phyloP scores from a whole-genome alignment of 2,329 filamentous ascomycete species.

The Pseudogymnoascus sp. region DNA sequence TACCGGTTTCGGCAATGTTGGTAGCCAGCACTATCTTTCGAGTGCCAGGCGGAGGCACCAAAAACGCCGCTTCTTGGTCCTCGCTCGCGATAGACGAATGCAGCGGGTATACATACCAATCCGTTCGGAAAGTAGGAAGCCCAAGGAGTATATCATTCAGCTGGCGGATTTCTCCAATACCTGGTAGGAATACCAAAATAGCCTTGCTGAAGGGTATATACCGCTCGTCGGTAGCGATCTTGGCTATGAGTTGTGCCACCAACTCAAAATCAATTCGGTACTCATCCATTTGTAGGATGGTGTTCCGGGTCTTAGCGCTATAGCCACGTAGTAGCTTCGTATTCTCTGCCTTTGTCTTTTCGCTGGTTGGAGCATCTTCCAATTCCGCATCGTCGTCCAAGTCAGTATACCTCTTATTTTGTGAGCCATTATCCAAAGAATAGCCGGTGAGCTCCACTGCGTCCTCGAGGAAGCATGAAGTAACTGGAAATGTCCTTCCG shows the following conservation, averaged over 20 bases:
- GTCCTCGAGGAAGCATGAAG: slow-evolving; percentile 83
- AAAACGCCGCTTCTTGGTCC: slow-evolving; percentile 89
- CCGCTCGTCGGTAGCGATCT: slow-evolving; percentile 60
- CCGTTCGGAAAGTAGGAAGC: slow-evolving; percentile 62
- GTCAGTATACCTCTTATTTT: slow-evolving; percentile 43
- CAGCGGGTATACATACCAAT: slow-evolving; percentile 81
- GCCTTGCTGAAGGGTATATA: slow-evolving; percentile 74
- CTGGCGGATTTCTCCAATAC: slow-evolving; percentile 83
- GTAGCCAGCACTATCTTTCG: slow-evolving; percentile 94
- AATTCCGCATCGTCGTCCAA: slow-evolving; percentile 51
- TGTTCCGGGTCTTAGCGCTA: slow-evolving; percentile 64
- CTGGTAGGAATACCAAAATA: slow-evolving; percentile 88
- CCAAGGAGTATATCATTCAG: slow-evolving; percentile 78
- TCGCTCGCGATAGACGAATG: slow-evolving; percentile 95
- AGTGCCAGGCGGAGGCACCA: slow-evolving; percentile 69
- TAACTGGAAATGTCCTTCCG: slow-evolving; percentile 86
- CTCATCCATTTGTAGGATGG: slow-evolving; percentile 73
- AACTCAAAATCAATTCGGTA: slow-evolving; percentile 87
- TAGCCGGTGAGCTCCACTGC: slow-evolving; percentile 83
- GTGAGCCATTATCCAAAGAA: slow-evolving; percentile 40
- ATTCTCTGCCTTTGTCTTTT: slow-evolving; percentile 40
- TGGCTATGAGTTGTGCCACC: slow-evolving; percentile 67
- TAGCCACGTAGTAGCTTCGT: slow-evolving; percentile 63
- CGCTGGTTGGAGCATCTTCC: slow-evolving; percentile 42
- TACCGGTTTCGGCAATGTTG: slow-evolving; percentile 97